Evolutionary conservation across 805 yeast species (phyloP).

Genomic region (Torulaspora microellipsoides): DNA sequence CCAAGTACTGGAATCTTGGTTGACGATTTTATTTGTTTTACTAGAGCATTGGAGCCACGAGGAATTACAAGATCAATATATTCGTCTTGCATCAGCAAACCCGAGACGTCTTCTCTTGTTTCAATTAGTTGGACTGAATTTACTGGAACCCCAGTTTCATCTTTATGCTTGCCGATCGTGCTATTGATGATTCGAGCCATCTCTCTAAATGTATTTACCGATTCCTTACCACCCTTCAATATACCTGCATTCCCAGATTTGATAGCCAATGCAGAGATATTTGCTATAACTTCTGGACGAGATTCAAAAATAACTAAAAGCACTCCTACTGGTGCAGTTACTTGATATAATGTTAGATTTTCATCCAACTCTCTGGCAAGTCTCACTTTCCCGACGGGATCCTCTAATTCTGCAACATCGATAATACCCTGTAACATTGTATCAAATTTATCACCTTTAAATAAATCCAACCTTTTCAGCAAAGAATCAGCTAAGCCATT

Average conservation of each 20-base stretch:
- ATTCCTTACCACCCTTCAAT: constrained; percentile 95
- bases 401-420: constrained; percentile 84
- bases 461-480: constrained; percentile 78
- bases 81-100: constrained; percentile 75
- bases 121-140: constrained; percentile 82
- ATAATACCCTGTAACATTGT: constrained; percentile 90
- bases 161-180: constrained; percentile 41
- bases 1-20: constrained; percentile 97
- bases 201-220: constrained; percentile 74
- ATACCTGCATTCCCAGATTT: constrained; percentile 97
- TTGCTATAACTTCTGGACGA: constrained; percentile 98
- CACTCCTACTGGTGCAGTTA: constrained; percentile 94
- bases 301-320: constrained; percentile 89
- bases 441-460: constrained; percentile 80
- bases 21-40: constrained; percentile 73
- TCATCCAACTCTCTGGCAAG: constrained; percentile 84
- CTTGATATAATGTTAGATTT: constrained; percentile 74
- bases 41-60: constrained; percentile 93
- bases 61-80: constrained; percentile 95
- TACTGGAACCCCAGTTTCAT: constrained; percentile 66
- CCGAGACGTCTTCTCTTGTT: constrained; percentile 86
- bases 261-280: constrained; percentile 90
- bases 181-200: constrained; percentile 68
- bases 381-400: constrained; percentile 88
- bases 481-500: constrained; percentile 63